Base-by-base conservation (phyloP, 352 stramenopile species). In the Phytophthora constricta region DNA sequence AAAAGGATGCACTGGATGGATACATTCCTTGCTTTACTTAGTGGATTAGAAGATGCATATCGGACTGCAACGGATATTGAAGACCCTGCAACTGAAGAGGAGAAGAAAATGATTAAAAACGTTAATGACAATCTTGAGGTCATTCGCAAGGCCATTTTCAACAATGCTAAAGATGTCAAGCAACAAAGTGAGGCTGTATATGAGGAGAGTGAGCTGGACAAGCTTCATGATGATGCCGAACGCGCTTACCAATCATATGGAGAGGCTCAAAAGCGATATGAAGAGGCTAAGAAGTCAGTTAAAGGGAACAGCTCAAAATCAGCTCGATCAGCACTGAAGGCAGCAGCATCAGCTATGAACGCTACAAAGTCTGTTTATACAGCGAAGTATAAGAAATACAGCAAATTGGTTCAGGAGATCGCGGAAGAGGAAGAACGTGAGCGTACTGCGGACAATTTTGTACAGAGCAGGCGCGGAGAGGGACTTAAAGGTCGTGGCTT, bases 331-430 rank as follows among this genome's bases (percentile, higher is more conserved):
- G 23, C 52, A 39, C 10, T 60, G 37, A 49, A 50, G 16, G 52
- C 52, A 19, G 37, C 52, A 4, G 19, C 25, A 60, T 37, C 52
- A 60, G 52, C 39, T 39, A 27, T 60, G 39, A 49, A 28, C 11
- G 39, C 39, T 28, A 60, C 52, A 60, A 60, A 60, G 39, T 37
- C 52, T 4, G 39, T 60, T 42, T 60, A 60, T 60, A 28, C 17
- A 16, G 27, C 39, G 1, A 60, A 60, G 39, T 49, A 37, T 50
- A 60, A 51, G 13, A n/a, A n/a, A n/a, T n/a, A n/a, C n/a, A n/a
- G n/a, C n/a, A n/a, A n/a, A n/a, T n/a, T n/a, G n/a, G n/a, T n/a
- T n/a, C n/a, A n/a, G n/a, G n/a, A n/a, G n/a, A n/a, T n/a, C n/a
- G n/a, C n/a, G n/a, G n/a, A n/a, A n/a, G n/a, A n/a, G n/a, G n/a